phyloP scores from a whole-genome alignment of 1,284 basidiomycete species.

The Tilletia setariae region DNA sequence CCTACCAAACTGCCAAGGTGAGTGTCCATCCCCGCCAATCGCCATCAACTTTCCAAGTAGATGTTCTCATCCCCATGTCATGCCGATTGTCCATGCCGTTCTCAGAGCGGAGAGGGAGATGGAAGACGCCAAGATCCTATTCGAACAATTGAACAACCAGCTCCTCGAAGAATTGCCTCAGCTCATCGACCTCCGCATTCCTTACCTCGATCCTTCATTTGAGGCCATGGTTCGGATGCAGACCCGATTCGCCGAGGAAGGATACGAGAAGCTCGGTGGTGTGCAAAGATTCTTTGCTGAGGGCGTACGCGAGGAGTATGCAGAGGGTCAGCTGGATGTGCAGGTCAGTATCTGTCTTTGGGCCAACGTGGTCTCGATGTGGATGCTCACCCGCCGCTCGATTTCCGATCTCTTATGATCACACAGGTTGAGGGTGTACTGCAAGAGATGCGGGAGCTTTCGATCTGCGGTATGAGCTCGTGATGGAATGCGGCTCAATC shows the following conservation, averaged over 20 bases:
- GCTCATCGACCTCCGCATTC: conserved; percentile 87
- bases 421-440: conserved; percentile 74
- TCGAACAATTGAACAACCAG: conserved; percentile 87
- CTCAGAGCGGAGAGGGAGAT: conserved; percentile 83
- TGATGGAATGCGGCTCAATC: too few species aligned
- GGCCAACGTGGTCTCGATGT: background rate
- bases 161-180: conserved; percentile 86
- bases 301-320: conserved; percentile 68
- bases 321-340: conserved; percentile 88
- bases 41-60: background rate
- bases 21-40: conserved; percentile 28
- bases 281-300: conserved; percentile 74
- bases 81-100: too few species aligned
- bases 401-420: too few species aligned
- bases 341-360: conserved; percentile 62
- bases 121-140: conserved; percentile 88
- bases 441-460: conserved; percentile 92
- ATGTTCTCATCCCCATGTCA: too few species aligned
- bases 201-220: conserved; percentile 96
- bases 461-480: conserved; percentile 62
- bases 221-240: conserved; percentile 97
- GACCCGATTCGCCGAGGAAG: conserved; percentile 92
- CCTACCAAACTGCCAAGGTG: conserved; percentile 81
- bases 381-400: too few species aligned
- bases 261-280: conserved; percentile 93